Evolutionary conservation across 176 grass and related monocot genomes (phyloP).

Genomic region (Aegilops speltoides): DNA sequence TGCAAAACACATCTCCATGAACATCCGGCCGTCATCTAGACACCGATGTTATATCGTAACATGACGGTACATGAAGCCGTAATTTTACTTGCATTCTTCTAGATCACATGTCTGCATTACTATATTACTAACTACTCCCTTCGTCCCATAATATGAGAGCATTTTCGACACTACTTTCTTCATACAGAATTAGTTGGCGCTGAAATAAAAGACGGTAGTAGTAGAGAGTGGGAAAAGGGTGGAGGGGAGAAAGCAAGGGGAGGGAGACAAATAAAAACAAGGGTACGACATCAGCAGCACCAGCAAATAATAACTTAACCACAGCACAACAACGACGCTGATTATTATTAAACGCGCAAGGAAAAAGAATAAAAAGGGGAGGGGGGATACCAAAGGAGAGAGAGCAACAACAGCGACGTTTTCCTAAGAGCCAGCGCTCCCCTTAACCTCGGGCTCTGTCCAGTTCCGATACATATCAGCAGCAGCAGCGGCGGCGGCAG

Average conservation of each 20-base stretch:
- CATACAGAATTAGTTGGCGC: no score
- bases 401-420: conserved; percentile 61
- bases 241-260: not conserved
- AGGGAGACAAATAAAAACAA: conserved; percentile 50
- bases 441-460: conserved; percentile 44
- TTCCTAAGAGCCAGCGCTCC: conserved; percentile 26
- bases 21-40: not conserved
- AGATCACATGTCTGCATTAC: not conserved
- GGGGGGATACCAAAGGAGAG: conserved; percentile 53
- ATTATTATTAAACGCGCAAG: conserved; percentile 51
- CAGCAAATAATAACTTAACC: conserved; percentile 59
- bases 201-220: no score
- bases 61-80: not conserved
- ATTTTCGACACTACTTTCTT: no score
- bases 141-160: no score
- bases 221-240: not conserved
- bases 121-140: not conserved
- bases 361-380: conserved; percentile 39
- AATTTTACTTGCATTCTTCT: not conserved
- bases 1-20: not conserved
- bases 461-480: conserved; percentile 52
- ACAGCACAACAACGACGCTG: conserved; percentile 44
- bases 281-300: conserved; percentile 49
- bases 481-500: not conserved
- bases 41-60: not conserved